A percentile compares a stretch with the other conserved stretches of the same genome.
These are phyloP conservation scores for Paraconiothyrium sp. DNA, from an alignment of 2,329 filamentous ascomycete genomes.

Conservation along the genomic window DNA sequence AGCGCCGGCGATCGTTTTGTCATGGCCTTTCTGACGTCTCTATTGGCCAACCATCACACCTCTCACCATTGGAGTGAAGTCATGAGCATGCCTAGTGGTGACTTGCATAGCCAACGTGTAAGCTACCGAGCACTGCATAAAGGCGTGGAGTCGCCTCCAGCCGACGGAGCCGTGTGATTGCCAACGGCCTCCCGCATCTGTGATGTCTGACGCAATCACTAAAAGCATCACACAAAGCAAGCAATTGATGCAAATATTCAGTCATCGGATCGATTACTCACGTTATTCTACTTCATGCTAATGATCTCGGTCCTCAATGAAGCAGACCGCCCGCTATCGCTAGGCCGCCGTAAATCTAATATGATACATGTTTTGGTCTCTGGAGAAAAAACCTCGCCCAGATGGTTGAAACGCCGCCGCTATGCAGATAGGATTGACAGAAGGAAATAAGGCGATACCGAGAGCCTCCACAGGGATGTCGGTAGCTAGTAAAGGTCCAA, in stretches of 20 bases:
- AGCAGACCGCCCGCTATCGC: background rate
- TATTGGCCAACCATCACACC: background rate
- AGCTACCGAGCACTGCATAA: background rate
- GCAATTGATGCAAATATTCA: background rate
- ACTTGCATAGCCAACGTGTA: background rate
- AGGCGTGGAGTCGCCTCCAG: background rate
- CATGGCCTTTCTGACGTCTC: background rate
- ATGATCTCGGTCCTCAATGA: background rate
- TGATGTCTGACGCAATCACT: background rate
- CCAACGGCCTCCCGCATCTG: no score
- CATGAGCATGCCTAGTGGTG: background rate
- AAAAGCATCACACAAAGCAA: background rate
- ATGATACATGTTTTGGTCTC: background rate
- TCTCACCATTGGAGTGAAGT: background rate
- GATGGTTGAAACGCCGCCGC: slow-evolving; percentile 30
- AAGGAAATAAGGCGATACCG: background rate
- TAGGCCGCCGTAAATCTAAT: background rate
- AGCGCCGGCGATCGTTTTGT: slow-evolving; percentile 10
- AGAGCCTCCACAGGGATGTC: background rate
- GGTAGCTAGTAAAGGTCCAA: background rate
- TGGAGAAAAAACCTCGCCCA: background rate
- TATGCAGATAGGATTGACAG: slow-evolving; percentile 29
- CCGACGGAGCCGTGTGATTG: no score
- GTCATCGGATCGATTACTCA: slow-evolving; percentile 3
- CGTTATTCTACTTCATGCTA: background rate